Evolutionary conservation across 2,329 filamentous ascomycete genomes (phyloP).

Genomic region (Penicillium italicum): DNA sequence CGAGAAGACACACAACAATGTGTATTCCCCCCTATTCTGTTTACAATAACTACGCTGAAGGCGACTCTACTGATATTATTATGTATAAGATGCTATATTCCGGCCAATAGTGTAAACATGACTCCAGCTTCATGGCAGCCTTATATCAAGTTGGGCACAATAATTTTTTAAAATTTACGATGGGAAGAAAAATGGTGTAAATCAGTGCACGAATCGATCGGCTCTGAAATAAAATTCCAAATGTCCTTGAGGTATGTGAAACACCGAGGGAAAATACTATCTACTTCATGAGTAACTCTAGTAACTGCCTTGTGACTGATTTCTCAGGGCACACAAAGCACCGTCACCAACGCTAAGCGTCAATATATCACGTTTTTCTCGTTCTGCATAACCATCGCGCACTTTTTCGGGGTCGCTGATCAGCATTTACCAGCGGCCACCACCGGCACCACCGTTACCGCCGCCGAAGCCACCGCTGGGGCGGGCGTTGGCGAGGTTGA

Average conservation of each 20-base stretch:
- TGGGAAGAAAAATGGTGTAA: neutral
- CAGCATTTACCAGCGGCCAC: slow-evolving; percentile 6
- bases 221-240: slow-evolving; percentile 6
- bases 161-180: neutral
- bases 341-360: slow-evolving; percentile 8
- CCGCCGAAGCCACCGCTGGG: slow-evolving; percentile 1
- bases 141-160: neutral
- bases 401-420: slow-evolving; percentile 2
- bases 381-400: slow-evolving; percentile 3
- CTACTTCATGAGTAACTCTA: slow-evolving; percentile 7
- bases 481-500: slow-evolving; percentile 15
- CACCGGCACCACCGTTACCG: neutral
- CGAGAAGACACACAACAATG: neutral
- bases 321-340: slow-evolving; percentile 1
- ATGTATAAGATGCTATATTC: neutral
- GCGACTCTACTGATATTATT: neutral
- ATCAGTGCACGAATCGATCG: slow-evolving; percentile 1
- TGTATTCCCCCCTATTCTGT: neutral
- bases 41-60: neutral
- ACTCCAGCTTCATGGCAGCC: neutral
- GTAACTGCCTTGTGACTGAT: neutral
- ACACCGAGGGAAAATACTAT: slow-evolving; percentile 5
- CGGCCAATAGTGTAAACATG: neutral
- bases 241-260: slow-evolving; percentile 8
- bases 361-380: slow-evolving; percentile 7